A percentile compares a stretch with the other conserved stretches of the same genome.
Conservation (phyloP, 805 yeast genomes). For the Citeromyces nyonsensis region DNA sequence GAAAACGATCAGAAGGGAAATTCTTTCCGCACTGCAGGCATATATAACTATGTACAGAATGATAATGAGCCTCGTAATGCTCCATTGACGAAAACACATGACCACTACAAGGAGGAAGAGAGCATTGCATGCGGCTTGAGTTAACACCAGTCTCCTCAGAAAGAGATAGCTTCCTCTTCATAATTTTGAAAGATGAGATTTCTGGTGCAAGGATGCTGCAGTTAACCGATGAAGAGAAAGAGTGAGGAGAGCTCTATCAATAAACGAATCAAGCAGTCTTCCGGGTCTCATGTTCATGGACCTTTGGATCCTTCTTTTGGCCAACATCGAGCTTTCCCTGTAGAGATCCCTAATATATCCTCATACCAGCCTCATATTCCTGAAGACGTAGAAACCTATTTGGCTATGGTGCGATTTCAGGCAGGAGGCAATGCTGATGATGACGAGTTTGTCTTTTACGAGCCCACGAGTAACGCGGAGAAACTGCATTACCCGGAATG, state of each 20-base stretch:
- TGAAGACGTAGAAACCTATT: slow-evolving; percentile 13
- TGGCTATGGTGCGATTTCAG: slow-evolving; percentile 16
- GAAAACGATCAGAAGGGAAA: slow-evolving; percentile 25
- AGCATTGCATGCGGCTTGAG: slow-evolving; percentile 4
- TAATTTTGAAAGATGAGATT: too few relatives aligned
- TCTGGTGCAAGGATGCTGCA: too few relatives aligned
- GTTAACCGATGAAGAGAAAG: not conserved
- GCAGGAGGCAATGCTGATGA: slow-evolving; percentile 9
- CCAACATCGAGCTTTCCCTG: slow-evolving; percentile 18
- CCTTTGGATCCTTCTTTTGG: slow-evolving; percentile 20
- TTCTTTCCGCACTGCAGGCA: slow-evolving; percentile 21
- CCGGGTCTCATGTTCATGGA: slow-evolving; percentile 10
- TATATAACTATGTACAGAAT: slow-evolving; percentile 10
- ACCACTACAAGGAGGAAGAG: slow-evolving; percentile 8
- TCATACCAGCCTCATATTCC: slow-evolving; percentile 6
- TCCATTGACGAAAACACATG: not conserved
- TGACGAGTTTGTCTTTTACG: not conserved
- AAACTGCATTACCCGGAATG: not conserved
- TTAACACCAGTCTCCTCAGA: too few relatives aligned
- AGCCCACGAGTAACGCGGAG: not conserved
- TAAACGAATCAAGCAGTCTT: too few relatives aligned
- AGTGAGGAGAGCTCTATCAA: not conserved
- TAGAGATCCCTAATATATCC: slow-evolving; percentile 7
- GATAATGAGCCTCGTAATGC: slow-evolving; percentile 11
- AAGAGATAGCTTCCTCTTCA: too few relatives aligned